These are phyloP conservation scores for Xylariaceae sp. DNA, from an alignment of 2,329 filamentous ascomycete species.

Conservation along the genomic window DNA sequence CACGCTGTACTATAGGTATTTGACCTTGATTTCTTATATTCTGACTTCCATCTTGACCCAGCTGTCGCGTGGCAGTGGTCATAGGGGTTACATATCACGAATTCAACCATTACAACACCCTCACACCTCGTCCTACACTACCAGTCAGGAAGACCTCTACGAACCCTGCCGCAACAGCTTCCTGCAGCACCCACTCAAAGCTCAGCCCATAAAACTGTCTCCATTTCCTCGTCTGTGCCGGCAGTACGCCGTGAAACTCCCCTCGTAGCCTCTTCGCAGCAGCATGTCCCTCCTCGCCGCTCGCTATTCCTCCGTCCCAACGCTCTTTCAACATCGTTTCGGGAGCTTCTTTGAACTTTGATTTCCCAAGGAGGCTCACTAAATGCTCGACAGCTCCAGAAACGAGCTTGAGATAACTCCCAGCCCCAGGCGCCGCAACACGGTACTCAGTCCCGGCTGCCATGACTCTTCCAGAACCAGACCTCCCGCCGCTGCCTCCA, in stretches of 20 bases:
- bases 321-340: conserved; percentile 59
- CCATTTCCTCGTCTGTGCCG: conserved; percentile 65
- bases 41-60: too few relatives aligned
- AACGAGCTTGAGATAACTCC: conserved; percentile 63
- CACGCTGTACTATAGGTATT: too few relatives aligned
- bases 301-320: conserved; percentile 64
- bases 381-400: conserved; percentile 60
- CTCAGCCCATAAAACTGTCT: conserved; percentile 63
- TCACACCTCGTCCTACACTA: conserved; percentile 66
- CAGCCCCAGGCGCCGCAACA: conserved; percentile 64
- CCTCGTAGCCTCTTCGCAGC: conserved; percentile 47
- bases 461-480: conserved; percentile 43
- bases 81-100: too few relatives aligned
- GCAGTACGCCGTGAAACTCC: conserved; percentile 53
- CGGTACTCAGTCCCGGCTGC: conserved; percentile 39
- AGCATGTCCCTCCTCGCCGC: conserved; percentile 39
- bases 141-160: conserved; percentile 73
- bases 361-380: conserved; percentile 53
- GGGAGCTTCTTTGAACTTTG: conserved; percentile 59
- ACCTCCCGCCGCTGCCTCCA: conserved; percentile 48
- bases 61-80: too few relatives aligned
- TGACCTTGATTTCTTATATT: too few relatives aligned
- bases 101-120: conserved; percentile 33
- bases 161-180: conserved; percentile 65
- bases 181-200: conserved; percentile 69